These are phyloP conservation scores for Cyclotella cryptica DNA, from an alignment of 108 stramenopile species.

Conservation along the genomic window DNA sequence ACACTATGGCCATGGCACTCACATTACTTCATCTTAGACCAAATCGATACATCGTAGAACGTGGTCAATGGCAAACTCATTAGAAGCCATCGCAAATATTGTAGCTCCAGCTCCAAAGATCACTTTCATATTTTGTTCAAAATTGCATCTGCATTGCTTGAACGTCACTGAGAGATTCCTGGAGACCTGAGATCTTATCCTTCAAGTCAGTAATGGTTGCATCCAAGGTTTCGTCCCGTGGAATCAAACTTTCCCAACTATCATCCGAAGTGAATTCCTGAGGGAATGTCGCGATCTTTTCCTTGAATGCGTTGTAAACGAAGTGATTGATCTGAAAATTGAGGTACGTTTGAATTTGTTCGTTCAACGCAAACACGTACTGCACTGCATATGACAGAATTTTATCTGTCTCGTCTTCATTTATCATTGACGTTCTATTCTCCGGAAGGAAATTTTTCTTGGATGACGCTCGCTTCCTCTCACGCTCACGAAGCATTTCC, in stretches of 20 bases:
- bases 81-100: too few relatives aligned
- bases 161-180: conserved; percentile 59
- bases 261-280: conserved; percentile 33
- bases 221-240: conserved; percentile 41
- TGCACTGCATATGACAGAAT: conserved; percentile 62
- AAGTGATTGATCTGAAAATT: conserved; percentile 72
- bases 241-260: conserved; percentile 59
- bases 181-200: conserved; percentile 45
- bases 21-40: too few relatives aligned
- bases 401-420: conserved; percentile 62
- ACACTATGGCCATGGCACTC: too few relatives aligned
- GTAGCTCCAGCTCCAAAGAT: neutral
- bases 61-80: too few relatives aligned
- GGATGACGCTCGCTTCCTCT: conserved; percentile 26
- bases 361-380: conserved; percentile 66
- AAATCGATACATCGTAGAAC: too few relatives aligned
- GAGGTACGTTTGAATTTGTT: conserved; percentile 56
- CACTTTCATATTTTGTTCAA: neutral
- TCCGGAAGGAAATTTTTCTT: conserved; percentile 69
- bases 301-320: conserved; percentile 70
- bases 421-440: conserved; percentile 70
- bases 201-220: conserved; percentile 48
- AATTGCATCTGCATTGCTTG: conserved; percentile 58
- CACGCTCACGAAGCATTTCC: conserved; percentile 52
- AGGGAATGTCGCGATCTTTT: conserved; percentile 41